phyloP scores from a whole-genome alignment of 192 early-diverging fungal species.

The Paraglomus brasilianum region DNA sequence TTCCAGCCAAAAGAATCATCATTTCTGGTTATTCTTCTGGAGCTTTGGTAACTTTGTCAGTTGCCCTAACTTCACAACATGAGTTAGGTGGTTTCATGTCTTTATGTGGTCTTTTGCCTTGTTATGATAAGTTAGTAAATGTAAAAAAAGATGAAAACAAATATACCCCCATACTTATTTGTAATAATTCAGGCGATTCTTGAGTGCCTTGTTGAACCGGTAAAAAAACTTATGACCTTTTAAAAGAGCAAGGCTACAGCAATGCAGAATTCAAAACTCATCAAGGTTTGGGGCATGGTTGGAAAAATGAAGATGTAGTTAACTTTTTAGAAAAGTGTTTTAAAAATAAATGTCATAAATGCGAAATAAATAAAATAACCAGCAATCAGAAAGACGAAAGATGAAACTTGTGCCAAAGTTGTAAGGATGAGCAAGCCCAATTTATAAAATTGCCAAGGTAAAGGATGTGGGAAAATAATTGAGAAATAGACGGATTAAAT shows the following conservation, averaged over 20 bases:
- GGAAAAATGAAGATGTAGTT: background rate
- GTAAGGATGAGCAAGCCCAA: too few relatives aligned
- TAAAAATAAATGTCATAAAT: too few relatives aligned
- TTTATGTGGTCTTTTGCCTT: background rate
- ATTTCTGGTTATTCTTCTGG: background rate
- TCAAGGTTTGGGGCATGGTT: background rate
- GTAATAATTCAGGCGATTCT: background rate
- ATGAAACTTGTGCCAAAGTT: too few relatives aligned
- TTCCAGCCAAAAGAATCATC: background rate
- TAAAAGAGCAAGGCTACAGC: background rate
- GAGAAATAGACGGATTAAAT: too few relatives aligned
- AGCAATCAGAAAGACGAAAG: too few relatives aligned
- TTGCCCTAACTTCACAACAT: conserved; percentile 3
- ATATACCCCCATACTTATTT: background rate
- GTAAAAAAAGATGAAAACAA: background rate
- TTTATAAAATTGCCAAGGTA: too few relatives aligned
- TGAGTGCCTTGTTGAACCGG: conserved; percentile 8
- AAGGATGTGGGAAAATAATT: too few relatives aligned
- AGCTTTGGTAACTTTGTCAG: conserved; percentile 4
- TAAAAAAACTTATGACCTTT: conserved; percentile 11
- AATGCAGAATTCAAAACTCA: conserved; percentile 8
- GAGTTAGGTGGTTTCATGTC: conserved; percentile 5
- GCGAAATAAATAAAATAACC: too few relatives aligned
- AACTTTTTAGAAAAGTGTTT: background rate
- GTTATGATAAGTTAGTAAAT: background rate